Evolutionary conservation across 2,329 filamentous ascomycete genomes (phyloP), one percentile per base, ranked within the genome.

Genomic region (Cladosporium sp.): DNA sequence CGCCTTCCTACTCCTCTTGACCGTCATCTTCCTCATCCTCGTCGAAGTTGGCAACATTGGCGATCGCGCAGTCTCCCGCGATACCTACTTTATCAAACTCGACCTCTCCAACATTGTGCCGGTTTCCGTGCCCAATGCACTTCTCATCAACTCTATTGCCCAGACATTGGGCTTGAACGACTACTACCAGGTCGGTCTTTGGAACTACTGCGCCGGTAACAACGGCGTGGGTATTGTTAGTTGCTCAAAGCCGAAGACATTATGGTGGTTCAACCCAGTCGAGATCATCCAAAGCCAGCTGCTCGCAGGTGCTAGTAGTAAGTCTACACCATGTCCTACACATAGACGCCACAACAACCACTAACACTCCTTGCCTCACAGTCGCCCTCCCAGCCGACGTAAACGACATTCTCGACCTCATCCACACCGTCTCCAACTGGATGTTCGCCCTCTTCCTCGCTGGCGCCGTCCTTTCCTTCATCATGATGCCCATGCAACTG

Each of bases 221-320:
- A 78, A 84, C 58, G 81, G 83, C 66, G 80, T 87, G 74, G 89
- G 89, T 38, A 85, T 94, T 62, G 93, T 90, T 0, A 76, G 78
- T 63, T 97, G 93, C 75, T 92, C 88, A 7, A 75, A 76, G 5
- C 88, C 91, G 0, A 68, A 84, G 67, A 78, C 80, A 7, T 79
- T 92, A 58, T 97, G 90, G 76, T 96, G 90, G 88, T 97, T 97
- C 78, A 91, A 97, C 72, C 92, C 92, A 0, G 88, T 96, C 42
- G 78, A 88, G 59, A 90, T 97, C 65, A 78, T 97, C 50, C 79
- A 91, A 63, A 84, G 84, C 66, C 88, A 96, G 75, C 80, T 97
- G 28, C 82, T 97, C 9, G 76, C 89, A 11, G 91, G 92, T 43
- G 91, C 92, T 20, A 89, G 86, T 37, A 92, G 83, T 85, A 77